phyloP scores from a whole-genome alignment of 176 grass and related monocot genomes.

The Poa pratensis region DNA sequence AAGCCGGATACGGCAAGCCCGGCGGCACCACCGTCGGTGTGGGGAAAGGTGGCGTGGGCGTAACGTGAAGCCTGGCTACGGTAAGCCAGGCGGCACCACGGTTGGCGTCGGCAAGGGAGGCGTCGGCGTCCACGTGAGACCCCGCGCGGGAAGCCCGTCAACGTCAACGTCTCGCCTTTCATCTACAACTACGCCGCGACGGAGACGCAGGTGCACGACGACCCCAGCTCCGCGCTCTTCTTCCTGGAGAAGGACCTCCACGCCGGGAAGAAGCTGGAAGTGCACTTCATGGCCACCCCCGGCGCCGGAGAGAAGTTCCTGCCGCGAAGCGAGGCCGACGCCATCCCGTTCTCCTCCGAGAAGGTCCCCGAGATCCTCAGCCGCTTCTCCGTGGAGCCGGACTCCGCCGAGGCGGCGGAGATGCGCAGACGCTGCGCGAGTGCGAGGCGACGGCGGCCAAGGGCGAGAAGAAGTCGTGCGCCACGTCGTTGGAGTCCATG shows the following conservation, averaged over 20 bases:
- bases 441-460: constrained; percentile 59
- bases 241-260: constrained; percentile 73
- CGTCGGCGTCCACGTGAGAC: constrained; percentile 50
- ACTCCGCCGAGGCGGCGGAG: constrained; percentile 57
- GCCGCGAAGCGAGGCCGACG: constrained; percentile 54
- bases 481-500: constrained; percentile 95
- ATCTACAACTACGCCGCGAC: constrained; percentile 44
- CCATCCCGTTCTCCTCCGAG: constrained; percentile 72
- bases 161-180: constrained; percentile 25
- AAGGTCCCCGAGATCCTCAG: constrained; percentile 62
- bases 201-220: constrained; percentile 70
- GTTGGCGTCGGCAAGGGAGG: constrained; percentile 50
- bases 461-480: constrained; percentile 79
- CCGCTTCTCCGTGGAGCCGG: constrained; percentile 61
- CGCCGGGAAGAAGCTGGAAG: constrained; percentile 58
- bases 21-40: constrained; percentile 51
- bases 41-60: constrained; percentile 50
- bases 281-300: constrained; percentile 53
- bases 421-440: constrained; percentile 61
- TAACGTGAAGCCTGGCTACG: constrained; percentile 49
- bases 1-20: constrained; percentile 52
- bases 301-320: constrained; percentile 53
- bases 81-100: constrained; percentile 55
- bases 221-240: constrained; percentile 66
- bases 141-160: constrained; percentile 37